Percentiles rank a stretch among this genome's conserved stretches.
These are phyloP conservation scores for Calonectria multiphialidica DNA, from an alignment of 2,329 filamentous ascomycete genomes.

Conservation along the genomic window DNA sequence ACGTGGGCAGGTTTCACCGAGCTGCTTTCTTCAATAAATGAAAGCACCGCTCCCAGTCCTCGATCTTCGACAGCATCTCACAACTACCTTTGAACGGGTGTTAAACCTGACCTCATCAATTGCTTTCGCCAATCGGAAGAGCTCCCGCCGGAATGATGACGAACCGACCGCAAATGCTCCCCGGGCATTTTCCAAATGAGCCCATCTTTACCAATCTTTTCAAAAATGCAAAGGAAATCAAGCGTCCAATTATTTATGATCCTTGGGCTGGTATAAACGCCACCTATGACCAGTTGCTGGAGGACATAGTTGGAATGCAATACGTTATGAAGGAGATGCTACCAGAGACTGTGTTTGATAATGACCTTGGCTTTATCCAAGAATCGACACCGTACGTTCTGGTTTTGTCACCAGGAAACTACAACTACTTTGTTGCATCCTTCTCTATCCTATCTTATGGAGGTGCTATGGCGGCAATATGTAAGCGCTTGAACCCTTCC, in stretches of 20 bases:
- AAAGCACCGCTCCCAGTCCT: no score
- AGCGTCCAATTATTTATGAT: background rate
- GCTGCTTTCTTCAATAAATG: no score
- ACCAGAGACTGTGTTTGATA: background rate
- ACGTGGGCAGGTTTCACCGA: no score
- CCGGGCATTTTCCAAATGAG: background rate
- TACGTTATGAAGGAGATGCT: background rate
- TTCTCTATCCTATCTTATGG: background rate
- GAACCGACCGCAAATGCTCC: background rate
- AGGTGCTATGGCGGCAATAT: background rate
- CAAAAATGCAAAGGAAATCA: background rate
- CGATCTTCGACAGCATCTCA: no score
- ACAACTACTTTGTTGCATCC: background rate
- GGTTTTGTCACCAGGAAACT: background rate
- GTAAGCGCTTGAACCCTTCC: background rate
- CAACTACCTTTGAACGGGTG: no score
- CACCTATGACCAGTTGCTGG: background rate
- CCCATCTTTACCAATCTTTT: background rate
- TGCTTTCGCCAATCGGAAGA: no score
- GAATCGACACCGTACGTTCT: background rate
- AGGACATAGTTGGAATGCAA: background rate
- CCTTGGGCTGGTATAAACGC: background rate
- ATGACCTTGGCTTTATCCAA: background rate
- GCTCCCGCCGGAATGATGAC: no score
- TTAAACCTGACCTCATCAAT: no score